A percentile compares a stretch with the other conserved stretches of the same genome.
phyloP scores from a whole-genome alignment of 345 rosid species.

The Pistacia integerrima region DNA sequence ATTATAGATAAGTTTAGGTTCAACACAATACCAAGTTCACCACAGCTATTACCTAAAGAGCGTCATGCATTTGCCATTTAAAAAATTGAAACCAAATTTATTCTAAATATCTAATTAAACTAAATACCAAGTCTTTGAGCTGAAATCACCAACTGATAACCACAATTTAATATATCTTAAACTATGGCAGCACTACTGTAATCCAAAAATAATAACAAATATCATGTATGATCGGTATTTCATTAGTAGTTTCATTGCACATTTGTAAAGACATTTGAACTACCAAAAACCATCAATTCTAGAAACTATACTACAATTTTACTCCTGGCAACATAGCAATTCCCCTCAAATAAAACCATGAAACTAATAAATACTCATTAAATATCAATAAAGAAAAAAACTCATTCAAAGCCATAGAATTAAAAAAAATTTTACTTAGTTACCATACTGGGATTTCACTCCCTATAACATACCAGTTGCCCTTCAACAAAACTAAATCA shows the following conservation, averaged over 20 bases:
- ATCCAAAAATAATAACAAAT: too few species aligned
- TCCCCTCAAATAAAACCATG: neutral
- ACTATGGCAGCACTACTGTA: too few species aligned
- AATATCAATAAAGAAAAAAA: too few species aligned
- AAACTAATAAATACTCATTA: neutral
- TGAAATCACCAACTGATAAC: too few species aligned
- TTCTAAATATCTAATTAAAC: neutral
- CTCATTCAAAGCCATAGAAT: too few species aligned
- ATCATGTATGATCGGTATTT: too few species aligned
- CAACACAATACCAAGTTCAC: neutral
- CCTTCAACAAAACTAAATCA: too few species aligned
- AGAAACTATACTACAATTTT: too few species aligned
- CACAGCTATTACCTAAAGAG: neutral
- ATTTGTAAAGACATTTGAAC: neutral
- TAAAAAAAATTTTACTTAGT: neutral
- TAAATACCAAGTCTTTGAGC: neutral
- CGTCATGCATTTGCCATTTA: neutral
- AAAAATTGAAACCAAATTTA: neutral
- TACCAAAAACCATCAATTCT: neutral
- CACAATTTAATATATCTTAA: too few species aligned
- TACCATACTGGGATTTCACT: neutral
- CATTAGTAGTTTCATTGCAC: too few species aligned
- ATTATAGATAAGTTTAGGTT: neutral
- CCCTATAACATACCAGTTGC: too few species aligned
- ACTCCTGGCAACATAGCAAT: neutral